Conservation (phyloP, 208 protist genomes). For the Acanthamoeba polyphaga region DNA sequence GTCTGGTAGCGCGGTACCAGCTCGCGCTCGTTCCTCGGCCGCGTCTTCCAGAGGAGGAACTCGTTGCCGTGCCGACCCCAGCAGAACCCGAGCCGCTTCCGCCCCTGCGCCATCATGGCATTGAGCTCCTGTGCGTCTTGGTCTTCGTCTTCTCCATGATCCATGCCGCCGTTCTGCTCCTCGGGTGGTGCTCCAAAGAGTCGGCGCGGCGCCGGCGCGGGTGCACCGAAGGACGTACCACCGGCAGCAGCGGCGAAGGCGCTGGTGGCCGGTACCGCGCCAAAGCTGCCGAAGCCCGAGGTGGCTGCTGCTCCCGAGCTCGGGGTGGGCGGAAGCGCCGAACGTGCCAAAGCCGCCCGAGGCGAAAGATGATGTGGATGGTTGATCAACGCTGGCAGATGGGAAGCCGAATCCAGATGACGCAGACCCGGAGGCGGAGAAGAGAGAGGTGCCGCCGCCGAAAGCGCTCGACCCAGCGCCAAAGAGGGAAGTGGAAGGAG, state of each 20-base stretch:
- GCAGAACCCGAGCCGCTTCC: conserved; percentile 16
- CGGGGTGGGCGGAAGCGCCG: too few species aligned
- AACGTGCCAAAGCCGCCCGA: background rate
- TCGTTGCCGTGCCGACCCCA: conserved; percentile 10
- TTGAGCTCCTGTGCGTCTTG: background rate
- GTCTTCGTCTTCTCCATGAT: background rate
- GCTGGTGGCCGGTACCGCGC: too few species aligned
- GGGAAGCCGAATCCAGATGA: background rate
- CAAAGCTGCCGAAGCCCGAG: too few species aligned
- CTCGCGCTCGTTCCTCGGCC: background rate
- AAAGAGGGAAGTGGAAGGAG: background rate
- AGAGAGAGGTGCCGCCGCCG: background rate
- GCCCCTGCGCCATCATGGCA: background rate
- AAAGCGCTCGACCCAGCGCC: background rate
- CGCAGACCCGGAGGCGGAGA: background rate
- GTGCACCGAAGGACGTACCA: too few species aligned
- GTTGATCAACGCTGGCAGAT: background rate
- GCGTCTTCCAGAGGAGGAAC: conserved; percentile 4
- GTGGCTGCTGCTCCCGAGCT: too few species aligned
- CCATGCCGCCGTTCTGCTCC: too few species aligned
- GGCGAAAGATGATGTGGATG: background rate
- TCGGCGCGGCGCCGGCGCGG: too few species aligned
- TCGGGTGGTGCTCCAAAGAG: too few species aligned
- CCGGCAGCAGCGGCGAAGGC: too few species aligned
- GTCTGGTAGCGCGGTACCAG: background rate